A percentile compares a stretch with the other conserved stretches of the same genome.
Evolutionary conservation across 1,284 basidiomycete genomes (phyloP).

Genomic region (Fomitopsis schrenkii): DNA sequence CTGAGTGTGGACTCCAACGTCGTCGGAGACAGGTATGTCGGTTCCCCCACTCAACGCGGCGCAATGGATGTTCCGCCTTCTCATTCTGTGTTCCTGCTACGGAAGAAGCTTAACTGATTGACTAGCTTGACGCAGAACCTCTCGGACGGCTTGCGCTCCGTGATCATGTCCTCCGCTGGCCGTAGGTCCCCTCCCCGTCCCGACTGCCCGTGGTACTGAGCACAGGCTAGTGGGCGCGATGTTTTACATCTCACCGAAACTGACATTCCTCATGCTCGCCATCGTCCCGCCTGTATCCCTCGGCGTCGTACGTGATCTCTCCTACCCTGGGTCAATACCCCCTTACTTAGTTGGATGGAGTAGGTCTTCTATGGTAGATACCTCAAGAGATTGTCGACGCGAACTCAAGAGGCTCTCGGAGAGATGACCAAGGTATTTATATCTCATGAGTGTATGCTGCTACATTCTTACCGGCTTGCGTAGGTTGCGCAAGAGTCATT

Average conservation of each 20-base stretch:
- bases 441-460: background rate
- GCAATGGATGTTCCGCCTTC: background rate
- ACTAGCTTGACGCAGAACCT: constrained; percentile 86
- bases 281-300: constrained; percentile 95
- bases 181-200: constrained; percentile 45
- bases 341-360: background rate
- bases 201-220: background rate
- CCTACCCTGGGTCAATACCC: background rate
- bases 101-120: constrained; percentile 8
- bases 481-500: constrained; percentile 86
- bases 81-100: too few relatives aligned
- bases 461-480: background rate
- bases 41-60: background rate
- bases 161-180: constrained; percentile 88
- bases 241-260: constrained; percentile 90
- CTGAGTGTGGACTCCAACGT: constrained; percentile 92
- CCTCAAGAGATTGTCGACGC: constrained; percentile 86
- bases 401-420: constrained; percentile 92
- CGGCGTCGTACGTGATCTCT: constrained; percentile 67
- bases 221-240: constrained; percentile 77
- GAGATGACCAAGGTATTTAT: constrained; percentile 81
- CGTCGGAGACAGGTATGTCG: constrained; percentile 83
- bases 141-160: constrained; percentile 84
- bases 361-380: constrained; percentile 93
- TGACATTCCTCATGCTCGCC: constrained; percentile 91